These are phyloP conservation scores for Aspergillus sp. DNA, from an alignment of 2,329 filamentous ascomycete genomes.

Conservation along the genomic window DNA sequence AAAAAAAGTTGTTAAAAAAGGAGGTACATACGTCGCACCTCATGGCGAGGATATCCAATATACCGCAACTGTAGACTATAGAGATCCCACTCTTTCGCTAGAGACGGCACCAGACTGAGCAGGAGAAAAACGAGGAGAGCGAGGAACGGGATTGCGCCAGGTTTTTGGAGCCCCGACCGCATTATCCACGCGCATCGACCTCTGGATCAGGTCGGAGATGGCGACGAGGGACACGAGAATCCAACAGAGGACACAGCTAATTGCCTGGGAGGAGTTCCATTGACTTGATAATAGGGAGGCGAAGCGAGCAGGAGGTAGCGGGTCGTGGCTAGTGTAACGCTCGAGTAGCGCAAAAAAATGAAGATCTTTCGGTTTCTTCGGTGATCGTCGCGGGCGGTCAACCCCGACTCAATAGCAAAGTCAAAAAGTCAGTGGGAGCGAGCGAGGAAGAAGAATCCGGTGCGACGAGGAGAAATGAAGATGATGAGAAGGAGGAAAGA, in stretches of 20 bases:
- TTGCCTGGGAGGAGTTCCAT: background rate
- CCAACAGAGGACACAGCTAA: background rate
- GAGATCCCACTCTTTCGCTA: constrained; percentile 27
- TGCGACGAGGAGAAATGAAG: background rate
- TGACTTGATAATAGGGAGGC: background rate
- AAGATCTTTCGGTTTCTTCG: background rate
- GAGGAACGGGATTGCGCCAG: constrained; percentile 33
- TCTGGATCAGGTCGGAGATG: background rate
- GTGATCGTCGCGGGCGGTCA: background rate
- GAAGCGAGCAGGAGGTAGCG: background rate
- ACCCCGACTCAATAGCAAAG: background rate
- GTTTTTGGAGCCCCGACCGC: constrained; percentile 33
- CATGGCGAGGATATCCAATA: constrained; percentile 20
- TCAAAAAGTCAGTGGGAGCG: background rate
- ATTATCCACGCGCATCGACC: constrained; percentile 26
- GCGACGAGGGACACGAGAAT: background rate
- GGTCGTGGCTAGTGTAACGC: background rate
- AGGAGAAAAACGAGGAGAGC: constrained; percentile 32
- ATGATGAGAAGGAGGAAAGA: background rate
- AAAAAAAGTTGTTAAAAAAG: background rate
- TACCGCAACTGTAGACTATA: constrained; percentile 28
- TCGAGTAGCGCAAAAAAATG: background rate
- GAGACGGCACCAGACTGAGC: constrained; percentile 32
- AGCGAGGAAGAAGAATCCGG: background rate
- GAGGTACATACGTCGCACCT: constrained; percentile 24